Evolutionary conservation across 2,329 filamentous ascomycete genomes (phyloP), one percentile per base, ranked within the genome.

Genomic region (Ophiostoma sp.): DNA sequence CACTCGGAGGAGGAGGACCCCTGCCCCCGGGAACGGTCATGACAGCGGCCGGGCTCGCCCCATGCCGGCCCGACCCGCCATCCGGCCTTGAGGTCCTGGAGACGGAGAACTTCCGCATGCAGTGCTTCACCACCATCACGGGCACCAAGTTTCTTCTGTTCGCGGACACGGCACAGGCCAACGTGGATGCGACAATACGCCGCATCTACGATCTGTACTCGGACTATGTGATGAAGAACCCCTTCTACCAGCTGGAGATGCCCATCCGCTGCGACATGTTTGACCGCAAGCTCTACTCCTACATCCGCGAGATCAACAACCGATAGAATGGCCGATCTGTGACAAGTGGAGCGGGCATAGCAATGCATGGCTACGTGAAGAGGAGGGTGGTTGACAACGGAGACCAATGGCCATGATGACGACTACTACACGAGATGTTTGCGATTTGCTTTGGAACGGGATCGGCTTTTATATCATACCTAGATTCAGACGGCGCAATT

Each of bases 161-260:
- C 77, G 97, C 95, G 68, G 95, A 98, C 78, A 87, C 86, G 16
- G 87, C 92, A 72, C 93, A 96, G 81, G 86, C 89, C 65, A 96
- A 96, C 75, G 89, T 96, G 52, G 95, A 98, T 74, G 84, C 87
- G 12, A 89, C 94, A 62, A 88, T 97, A 73, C 85, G 87, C 76
- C 90, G 87, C 77, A 89, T 97, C 74, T 98, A 99, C 78, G 95
- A 98, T 77, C 81, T 98, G 66, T 99, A 98, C 81, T 86, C 92
- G 66, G 95, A 99, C 79, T 98, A 92, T 77, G 95, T 99, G 73
- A 98, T 97, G 92, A 99, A 98, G 84, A 99, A 99, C 78, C 95
- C 95, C 0, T 99, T 99, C 76, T 98, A 98, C 80, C 93, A 95
- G 76, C 83, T 97, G 69, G 95, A 99, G 81, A 99, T 98, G 93